Base-by-base conservation (phyloP, 257 asterid species). In the Petunia axillaris region DNA sequence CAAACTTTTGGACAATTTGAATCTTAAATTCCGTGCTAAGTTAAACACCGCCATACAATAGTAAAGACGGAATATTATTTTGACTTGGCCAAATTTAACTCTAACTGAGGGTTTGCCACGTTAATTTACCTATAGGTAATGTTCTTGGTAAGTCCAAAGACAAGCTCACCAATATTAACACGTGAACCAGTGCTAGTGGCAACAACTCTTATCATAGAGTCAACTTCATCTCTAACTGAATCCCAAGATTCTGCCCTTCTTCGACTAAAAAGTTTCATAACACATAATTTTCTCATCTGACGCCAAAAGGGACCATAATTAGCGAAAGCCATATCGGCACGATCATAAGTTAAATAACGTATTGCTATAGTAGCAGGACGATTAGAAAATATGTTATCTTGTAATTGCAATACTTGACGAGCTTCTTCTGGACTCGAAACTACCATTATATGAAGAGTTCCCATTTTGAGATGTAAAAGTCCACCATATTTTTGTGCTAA, bases 281-380 rank as follows among this genome's bases (percentile, higher is more conserved):
- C 92, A 35, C 97, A 91, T 40, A 91, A 89, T 79, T 91, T 91
- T 6, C 97, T 86, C 97, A 91, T 90, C 63, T 91, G 94, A 59
- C 97, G 91, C 97, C 97, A 91, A 60, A 90, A 91, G 2, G 97
- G 96, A 11, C 96, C 96, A 86, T 91, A 91, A 50, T 91, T 86
- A 36, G 94, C 91, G 73, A 91, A 91, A 15, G 96, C 96, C 96
- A 90, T 91, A 85, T 91, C 97, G 4, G 97, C 93, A 25, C 90
- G 41, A 10, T 89, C 89, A 75, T 91, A 91, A 7, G 93, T 90
- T 3, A 91, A 15, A 82, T 90, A 91, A 36, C 82, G 81, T 44
- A 90, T 89, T 3, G 93, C 94, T 6, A 89, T 84, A 3, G 88
- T 87, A 0, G 90, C 91, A 16, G 97, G 93, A 65, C 94, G 87